Evolutionary conservation across 352 stramenopile genomes (phyloP).

Genomic region (Paralagenidium karlingii): DNA sequence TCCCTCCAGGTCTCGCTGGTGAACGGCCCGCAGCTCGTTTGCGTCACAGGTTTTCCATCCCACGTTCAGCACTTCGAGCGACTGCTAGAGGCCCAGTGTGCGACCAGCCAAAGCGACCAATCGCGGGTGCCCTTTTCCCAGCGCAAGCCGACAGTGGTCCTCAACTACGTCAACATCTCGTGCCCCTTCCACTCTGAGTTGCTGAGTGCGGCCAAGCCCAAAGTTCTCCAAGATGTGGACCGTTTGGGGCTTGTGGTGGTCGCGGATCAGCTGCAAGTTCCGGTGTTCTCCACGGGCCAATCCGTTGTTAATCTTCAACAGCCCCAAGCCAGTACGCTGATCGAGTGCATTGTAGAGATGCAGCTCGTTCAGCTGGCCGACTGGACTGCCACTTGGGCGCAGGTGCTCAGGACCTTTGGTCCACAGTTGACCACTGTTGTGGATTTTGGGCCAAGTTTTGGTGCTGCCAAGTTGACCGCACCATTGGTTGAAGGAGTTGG

Average conservation of each 20-base stretch:
- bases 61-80: conserved; percentile 39
- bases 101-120: conserved; percentile 41
- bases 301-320: conserved; percentile 45
- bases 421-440: conserved; percentile 45
- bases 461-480: conserved; percentile 34
- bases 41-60: conserved; percentile 52
- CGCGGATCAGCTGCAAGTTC: conserved; percentile 36
- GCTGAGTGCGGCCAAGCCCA: conserved; percentile 20
- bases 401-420: conserved; percentile 20
- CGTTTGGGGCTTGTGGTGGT: conserved; percentile 25
- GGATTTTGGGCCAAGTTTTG: conserved; percentile 57
- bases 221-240: conserved; percentile 32
- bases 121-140: conserved; percentile 68
- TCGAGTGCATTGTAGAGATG: conserved; percentile 39
- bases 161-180: conserved; percentile 46
- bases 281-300: conserved; percentile 45
- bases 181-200: conserved; percentile 67
- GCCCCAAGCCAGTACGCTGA: conserved; percentile 18
- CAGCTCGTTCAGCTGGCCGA: conserved; percentile 49
- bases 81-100: conserved; percentile 29
- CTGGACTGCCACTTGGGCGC: conserved; percentile 36
- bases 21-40: conserved; percentile 41
- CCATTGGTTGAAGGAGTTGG: conserved; percentile 33
- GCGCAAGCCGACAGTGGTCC: conserved; percentile 49
- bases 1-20: conserved; percentile 65